Base-by-base conservation (phyloP, 495 filamentous ascomycete genomes). In the Melanomma pulvis-pyrius region DNA sequence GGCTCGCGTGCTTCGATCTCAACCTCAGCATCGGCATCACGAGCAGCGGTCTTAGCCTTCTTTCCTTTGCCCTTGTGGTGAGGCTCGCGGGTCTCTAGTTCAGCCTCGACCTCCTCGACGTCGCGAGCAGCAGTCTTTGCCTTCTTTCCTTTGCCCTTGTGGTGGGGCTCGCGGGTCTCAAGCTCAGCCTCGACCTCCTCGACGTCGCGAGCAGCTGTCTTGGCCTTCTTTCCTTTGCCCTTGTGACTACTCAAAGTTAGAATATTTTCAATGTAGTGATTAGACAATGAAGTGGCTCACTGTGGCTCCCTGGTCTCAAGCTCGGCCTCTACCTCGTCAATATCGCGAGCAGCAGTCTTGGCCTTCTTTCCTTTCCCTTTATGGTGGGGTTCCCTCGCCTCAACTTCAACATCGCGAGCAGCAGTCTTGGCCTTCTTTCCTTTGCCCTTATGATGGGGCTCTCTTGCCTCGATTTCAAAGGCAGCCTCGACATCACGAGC, bases 131-230 rank as follows among this genome's bases (percentile, higher is more conserved):
- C 12, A 49, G 55, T 64, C 50, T 56, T 56, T 22, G 30, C 12
- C 61, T 64, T 64, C 50, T 56, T 56, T 22, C 61, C 61, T 24
- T 65, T 65, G 34, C 61, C 61, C 28, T 65, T 65, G 53, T 65
- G 61, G 28, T 65, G 61, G n/a, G 50, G 61, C 21, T 54, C 28
- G 11, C 15, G 49, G 22, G 24, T n/a, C 17, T 63, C 60, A 15
- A 5, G 48, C 30, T 55, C 61, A 19, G 24, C 51, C 5, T 52
- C 51, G 24, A 15, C 32, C 22, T 63, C 53, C 22, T 34, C 30
- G 12, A 34, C 30, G 12, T 34, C 30, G 30, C 30, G 30, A 34
- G 30, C 30, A 34, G 30, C 12, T 46, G 39, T 61, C 44, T 61
- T 61, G 12, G 30, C 12, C 59, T 53, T 61, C 44, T 61, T 61